phyloP scores from a whole-genome alignment of 108 stramenopile genomes.

The Mediolabrus comicus region DNA sequence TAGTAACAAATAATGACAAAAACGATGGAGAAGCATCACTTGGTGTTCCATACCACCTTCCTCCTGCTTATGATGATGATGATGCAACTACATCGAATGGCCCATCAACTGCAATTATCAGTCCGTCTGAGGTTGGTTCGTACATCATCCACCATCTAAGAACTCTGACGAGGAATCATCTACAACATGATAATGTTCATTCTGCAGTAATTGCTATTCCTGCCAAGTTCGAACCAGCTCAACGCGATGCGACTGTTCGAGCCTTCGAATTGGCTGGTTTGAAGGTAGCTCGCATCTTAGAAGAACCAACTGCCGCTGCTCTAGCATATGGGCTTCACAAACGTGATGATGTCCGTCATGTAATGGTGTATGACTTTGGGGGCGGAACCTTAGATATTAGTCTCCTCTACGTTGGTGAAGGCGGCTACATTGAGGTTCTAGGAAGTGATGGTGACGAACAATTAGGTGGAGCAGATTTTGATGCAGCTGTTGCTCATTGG shows the following conservation, averaged over 20 bases:
- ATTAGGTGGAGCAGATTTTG: constrained; percentile 90
- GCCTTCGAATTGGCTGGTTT: constrained; percentile 85
- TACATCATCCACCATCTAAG: constrained; percentile 80
- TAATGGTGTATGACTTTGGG: constrained; percentile 97
- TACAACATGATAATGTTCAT: constrained; percentile 90
- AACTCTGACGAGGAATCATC: constrained; percentile 58
- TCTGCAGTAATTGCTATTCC: constrained; percentile 95
- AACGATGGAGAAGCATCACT: constrained; percentile 36
- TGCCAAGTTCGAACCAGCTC: constrained; percentile 89
- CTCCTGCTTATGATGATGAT: constrained; percentile 8
- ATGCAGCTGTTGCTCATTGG: constrained; percentile 80
- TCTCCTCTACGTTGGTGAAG: constrained; percentile 84
- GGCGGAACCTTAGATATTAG: constrained; percentile 97
- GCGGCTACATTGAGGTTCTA: constrained; percentile 92
- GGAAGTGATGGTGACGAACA: constrained; percentile 92
- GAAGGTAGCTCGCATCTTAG: constrained; percentile 80
- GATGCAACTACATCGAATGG: constrained; percentile 1
- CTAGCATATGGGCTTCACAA: constrained; percentile 95
- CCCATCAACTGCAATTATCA: constrained; percentile 21
- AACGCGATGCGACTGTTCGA: constrained; percentile 76
- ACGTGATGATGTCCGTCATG: constrained; percentile 91
- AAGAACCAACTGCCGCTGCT: constrained; percentile 96
- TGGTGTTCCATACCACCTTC: constrained; percentile 40
- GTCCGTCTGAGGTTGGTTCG: constrained; percentile 74
- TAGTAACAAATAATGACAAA: constrained; percentile 22